Evolutionary conservation across 2,329 filamentous ascomycete genomes (phyloP), one percentile per base, ranked within the genome.

Genomic region (Ceratocystis diversiconidia): DNA sequence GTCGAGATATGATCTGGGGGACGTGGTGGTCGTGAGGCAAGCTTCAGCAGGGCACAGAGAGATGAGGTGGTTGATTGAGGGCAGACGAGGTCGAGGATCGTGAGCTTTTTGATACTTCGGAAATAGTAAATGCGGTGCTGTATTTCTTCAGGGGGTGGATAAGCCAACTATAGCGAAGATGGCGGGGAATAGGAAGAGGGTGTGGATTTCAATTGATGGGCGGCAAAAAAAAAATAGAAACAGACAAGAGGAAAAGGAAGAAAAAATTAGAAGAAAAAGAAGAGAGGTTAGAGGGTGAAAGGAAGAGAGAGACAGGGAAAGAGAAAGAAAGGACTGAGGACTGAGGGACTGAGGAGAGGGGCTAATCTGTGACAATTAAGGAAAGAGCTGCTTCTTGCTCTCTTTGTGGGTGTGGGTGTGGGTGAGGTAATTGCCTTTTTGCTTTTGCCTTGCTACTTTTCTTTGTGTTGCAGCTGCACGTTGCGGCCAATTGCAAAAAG

Each of bases 291-390:
- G 64, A 32, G 25, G 32, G 55, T 15, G n/a, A 25, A 57, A 36
- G 17, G 32, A 10, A 62, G 64, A 32, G 36, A 46, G 62, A 22
- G n/a, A 17, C 28, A 30, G 60, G 48, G 55, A 50, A 32, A 32
- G n/a, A 64, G 10, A 30, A 30, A 48, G 44, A 25, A 50, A 48
- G 22, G 8, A 28, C 12, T 46, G 55, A 66, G 44, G n/a, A 66
- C 63, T 43, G 19, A 46, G 41, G 41, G 25, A 48, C 15, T 44
- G 61, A 12, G 30, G 59, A 36, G 61, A 62, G 61, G 61, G 61
- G 61, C 61, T 48, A 62, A 62, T 62, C 62, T 64, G 43, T 64
- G 62, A 64, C 62, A 64, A 41, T 64, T 64, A 64, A 64, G 62
- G 62, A 64, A 64, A 64, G 62, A 64, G 48, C 46, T 64, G 48